Percentiles rank a stretch among this genome's conserved stretches.
Conservation (phyloP, 2,329 filamentous ascomycete genomes). For the Colletotrichum chlorophyti region DNA sequence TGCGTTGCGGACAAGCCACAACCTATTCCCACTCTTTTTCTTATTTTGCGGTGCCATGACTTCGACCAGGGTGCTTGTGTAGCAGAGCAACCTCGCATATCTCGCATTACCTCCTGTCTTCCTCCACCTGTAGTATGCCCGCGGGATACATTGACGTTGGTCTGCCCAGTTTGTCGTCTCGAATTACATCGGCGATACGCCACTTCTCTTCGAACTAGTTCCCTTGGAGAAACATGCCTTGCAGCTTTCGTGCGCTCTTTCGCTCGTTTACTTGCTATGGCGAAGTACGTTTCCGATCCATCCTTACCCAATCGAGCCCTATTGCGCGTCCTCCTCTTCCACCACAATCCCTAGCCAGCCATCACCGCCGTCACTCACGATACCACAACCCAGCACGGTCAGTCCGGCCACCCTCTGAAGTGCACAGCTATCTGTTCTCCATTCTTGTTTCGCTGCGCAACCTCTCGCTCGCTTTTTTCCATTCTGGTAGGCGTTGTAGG, state of each 20-base stretch:
- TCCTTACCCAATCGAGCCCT: constrained; percentile 16
- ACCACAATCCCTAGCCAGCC: neutral
- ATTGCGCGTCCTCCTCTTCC: constrained; percentile 21
- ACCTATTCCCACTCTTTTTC: neutral
- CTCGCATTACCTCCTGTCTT: neutral
- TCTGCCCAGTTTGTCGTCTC: constrained; percentile 16
- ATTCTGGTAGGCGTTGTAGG: neutral
- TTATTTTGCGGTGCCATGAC: constrained; percentile 3
- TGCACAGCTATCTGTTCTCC: constrained; percentile 1
- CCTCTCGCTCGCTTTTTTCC: too few relatives aligned
- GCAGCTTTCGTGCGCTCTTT: neutral
- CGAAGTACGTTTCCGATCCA: constrained; percentile 14
- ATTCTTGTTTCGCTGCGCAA: constrained; percentile 7
- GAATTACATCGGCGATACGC: neutral
- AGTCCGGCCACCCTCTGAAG: constrained; percentile 4
- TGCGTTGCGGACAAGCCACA: constrained; percentile 25
- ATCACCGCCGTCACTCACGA: constrained; percentile 17
- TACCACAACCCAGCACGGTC: constrained; percentile 7
- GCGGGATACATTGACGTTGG: too few relatives aligned
- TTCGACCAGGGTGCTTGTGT: too few relatives aligned
- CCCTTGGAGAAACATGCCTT: neutral
- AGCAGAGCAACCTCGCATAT: too few relatives aligned
- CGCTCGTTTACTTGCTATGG: neutral
- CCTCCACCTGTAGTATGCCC: neutral
- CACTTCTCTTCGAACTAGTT: neutral